Conservation (phyloP, 2,329 filamentous ascomycete species). For the Didymosphaeria variabile region DNA sequence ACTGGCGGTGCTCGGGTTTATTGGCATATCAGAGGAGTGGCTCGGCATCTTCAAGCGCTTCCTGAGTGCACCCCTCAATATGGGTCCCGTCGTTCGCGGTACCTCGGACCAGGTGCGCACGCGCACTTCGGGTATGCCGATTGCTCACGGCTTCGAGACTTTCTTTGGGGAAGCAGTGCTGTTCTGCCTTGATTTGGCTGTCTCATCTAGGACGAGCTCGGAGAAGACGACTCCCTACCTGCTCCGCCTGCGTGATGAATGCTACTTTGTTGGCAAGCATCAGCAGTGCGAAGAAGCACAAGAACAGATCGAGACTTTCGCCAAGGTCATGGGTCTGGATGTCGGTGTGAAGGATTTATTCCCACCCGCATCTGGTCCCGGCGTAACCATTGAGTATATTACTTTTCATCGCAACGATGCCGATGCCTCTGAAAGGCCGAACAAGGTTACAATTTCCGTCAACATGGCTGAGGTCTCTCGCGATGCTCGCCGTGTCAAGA, state of each 20-base stretch:
- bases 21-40: slow-evolving; percentile 67
- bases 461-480: slow-evolving; percentile 24
- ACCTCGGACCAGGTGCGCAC: slow-evolving; percentile 27
- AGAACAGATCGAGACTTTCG: slow-evolving; percentile 25
- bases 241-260: slow-evolving; percentile 35
- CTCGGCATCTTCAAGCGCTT: slow-evolving; percentile 68
- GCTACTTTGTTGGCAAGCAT: slow-evolving; percentile 34
- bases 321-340: slow-evolving; percentile 27
- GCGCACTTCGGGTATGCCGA: slow-evolving; percentile 32
- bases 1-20: slow-evolving; percentile 64
- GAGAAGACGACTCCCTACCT: slow-evolving; percentile 28
- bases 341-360: slow-evolving; percentile 4
- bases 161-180: slow-evolving; percentile 41
- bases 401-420: slow-evolving; percentile 8
- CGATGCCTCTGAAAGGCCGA: not conserved
- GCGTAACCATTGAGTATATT: slow-evolving; percentile 28
- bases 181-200: slow-evolving; percentile 38
- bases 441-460: slow-evolving; percentile 18
- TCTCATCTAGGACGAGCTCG: slow-evolving; percentile 26
- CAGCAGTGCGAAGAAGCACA: slow-evolving; percentile 21
- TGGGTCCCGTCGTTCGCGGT: slow-evolving; percentile 31
- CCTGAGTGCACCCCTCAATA: slow-evolving; percentile 35
- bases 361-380: not conserved
- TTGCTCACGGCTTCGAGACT: slow-evolving; percentile 31
- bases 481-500: slow-evolving; percentile 31